Conservation (phyloP, 1,139 yeast species). For the Nakaseomyces kungkrabaensis region DNA sequence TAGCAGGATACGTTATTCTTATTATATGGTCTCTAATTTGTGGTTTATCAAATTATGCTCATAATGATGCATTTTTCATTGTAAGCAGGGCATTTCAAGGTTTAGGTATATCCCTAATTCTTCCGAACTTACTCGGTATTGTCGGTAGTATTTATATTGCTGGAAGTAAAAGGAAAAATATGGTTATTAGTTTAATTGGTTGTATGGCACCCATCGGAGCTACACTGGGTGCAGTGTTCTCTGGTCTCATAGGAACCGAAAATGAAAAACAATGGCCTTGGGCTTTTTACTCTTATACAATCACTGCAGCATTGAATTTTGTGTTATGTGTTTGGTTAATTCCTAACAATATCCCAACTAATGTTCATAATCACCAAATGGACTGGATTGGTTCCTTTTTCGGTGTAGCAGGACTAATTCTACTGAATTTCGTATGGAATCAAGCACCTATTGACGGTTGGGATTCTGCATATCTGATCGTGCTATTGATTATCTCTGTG, state of each 20-base stretch:
- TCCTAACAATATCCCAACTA: constrained; percentile 30
- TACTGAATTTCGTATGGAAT: constrained; percentile 44
- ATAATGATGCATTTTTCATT: constrained; percentile 39
- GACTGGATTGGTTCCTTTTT: constrained; percentile 39
- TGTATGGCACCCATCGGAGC: constrained; percentile 52
- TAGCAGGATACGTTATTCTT: constrained; percentile 39
- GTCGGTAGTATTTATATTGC: constrained; percentile 40
- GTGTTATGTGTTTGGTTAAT: constrained; percentile 29
- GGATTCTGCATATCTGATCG: constrained; percentile 39
- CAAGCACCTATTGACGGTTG: constrained; percentile 49
- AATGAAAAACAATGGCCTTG: constrained; percentile 40
- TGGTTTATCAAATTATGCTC: constrained; percentile 39
- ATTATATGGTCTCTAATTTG: constrained; percentile 39
- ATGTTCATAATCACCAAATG: constrained; percentile 23
- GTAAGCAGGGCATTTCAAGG: constrained; percentile 47
- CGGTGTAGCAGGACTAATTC: constrained; percentile 40
- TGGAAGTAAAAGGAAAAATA: constrained; percentile 38
- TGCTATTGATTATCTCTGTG: constrained; percentile 36
- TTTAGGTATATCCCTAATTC: constrained; percentile 42
- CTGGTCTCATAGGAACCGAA: constrained; percentile 37
- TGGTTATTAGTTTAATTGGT: constrained; percentile 43
- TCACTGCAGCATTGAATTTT: constrained; percentile 31
- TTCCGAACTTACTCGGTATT: constrained; percentile 46
- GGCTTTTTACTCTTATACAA: constrained; percentile 40
- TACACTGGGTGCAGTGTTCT: constrained; percentile 39